Evolutionary conservation across 2,329 filamentous ascomycete genomes (phyloP).

Genomic region (Cladosporium sp.): DNA sequence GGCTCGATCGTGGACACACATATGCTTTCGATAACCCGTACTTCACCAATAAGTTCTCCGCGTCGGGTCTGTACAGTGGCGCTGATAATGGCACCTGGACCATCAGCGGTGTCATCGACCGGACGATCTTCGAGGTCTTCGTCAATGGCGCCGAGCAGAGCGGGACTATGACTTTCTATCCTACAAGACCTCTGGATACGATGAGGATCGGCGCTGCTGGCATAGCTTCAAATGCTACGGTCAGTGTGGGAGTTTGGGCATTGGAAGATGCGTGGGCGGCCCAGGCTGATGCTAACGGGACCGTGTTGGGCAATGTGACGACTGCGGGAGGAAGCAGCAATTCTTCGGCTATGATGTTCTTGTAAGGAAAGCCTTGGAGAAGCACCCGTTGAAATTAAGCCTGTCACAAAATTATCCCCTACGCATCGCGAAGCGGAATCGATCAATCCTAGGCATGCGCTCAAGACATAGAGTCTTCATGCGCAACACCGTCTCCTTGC

Average conservation of each 20-base stretch:
- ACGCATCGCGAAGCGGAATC: conserved; percentile 27
- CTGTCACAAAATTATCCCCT: no score
- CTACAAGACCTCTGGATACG: conserved; percentile 39
- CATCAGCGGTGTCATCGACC: conserved; percentile 51
- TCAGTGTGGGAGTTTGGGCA: conserved; percentile 38
- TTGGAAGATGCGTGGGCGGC: conserved; percentile 37
- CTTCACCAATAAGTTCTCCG: conserved; percentile 53
- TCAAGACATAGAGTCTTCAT: conserved; percentile 39
- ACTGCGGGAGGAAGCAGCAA: not conserved
- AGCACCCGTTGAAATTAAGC: no score
- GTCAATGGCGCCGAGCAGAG: conserved; percentile 48
- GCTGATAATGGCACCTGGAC: conserved; percentile 31
- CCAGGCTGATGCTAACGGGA: conserved; percentile 28
- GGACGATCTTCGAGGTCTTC: conserved; percentile 54
- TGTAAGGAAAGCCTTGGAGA: no score
- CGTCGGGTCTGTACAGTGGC: conserved; percentile 25
- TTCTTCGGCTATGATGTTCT: not conserved
- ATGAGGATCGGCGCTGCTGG: conserved; percentile 34
- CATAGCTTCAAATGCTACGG: conserved; percentile 33
- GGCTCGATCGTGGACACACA: conserved; percentile 49
- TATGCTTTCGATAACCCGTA: conserved; percentile 51
- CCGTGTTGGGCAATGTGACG: conserved; percentile 35
- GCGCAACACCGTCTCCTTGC: conserved; percentile 43
- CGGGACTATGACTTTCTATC: conserved; percentile 51
- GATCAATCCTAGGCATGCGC: conserved; percentile 28